Conservation (phyloP, 2,329 filamentous ascomycete species). For the Alternaria tenuissima region DNA sequence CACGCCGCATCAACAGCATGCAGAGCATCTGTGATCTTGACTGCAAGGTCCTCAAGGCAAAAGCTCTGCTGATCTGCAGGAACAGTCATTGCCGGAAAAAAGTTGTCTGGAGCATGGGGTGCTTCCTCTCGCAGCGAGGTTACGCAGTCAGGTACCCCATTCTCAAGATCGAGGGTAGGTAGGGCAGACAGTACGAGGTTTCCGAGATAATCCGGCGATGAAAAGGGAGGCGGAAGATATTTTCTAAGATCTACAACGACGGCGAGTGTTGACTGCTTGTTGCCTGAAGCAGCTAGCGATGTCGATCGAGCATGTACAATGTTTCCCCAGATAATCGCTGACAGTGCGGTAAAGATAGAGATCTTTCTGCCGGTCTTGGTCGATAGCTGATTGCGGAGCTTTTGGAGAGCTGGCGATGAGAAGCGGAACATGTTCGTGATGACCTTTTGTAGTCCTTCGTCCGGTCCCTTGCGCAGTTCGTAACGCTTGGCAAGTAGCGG, state of each 20-base stretch:
- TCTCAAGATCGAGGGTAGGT: not conserved
- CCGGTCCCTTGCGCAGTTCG: not conserved
- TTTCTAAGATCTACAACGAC: constrained; percentile 8
- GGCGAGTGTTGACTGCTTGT: constrained; percentile 8
- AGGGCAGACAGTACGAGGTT: constrained; percentile 6
- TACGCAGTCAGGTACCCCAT: not conserved
- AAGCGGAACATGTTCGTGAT: constrained; percentile 16
- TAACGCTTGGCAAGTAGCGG: not conserved
- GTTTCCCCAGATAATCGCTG: constrained; percentile 9
- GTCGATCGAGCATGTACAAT: constrained; percentile 5
- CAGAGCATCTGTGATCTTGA: constrained; percentile 2
- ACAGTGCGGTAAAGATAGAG: constrained; percentile 1
- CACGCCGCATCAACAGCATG: constrained; percentile 1
- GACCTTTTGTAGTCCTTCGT: constrained; percentile 13
- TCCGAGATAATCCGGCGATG: constrained; percentile 8
- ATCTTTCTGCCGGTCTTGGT: not conserved
- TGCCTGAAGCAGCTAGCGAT: not conserved
- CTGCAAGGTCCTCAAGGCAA: not conserved
- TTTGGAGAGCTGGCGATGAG: not conserved
- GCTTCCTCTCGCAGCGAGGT: not conserved
- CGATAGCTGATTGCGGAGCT: not conserved
- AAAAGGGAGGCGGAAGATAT: not conserved
- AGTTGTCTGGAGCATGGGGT: not conserved
- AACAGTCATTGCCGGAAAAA: not conserved
- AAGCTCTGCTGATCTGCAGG: not conserved